Evolutionary conservation across 2,329 filamentous ascomycete species (phyloP), one percentile per base, ranked within the genome.

Genomic region (Epichloe uncinata): DNA sequence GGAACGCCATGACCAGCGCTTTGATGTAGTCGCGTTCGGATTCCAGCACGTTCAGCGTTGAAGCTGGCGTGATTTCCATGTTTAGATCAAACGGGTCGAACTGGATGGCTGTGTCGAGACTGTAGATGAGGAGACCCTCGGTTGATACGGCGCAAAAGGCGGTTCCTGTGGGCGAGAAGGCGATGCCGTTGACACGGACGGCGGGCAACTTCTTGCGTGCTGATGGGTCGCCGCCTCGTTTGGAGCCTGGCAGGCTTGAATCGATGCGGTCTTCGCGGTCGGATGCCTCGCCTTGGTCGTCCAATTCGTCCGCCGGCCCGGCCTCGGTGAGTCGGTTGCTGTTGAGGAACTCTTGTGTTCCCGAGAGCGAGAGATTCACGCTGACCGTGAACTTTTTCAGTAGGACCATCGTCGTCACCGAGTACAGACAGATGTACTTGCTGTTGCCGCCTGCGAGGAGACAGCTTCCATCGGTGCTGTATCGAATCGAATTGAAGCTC

Each of bases 381-480:
- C 87, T 95, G 60, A 97, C 90, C 2, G 91, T 96, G 63, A 85
- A 98, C 63, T 96, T 96, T 66, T 94, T 95, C 50, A 97, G 73
- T 11, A 98, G 72, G 0, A 93, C 88, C 65, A 93, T 89, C 0
- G 91, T 95, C 51, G 82, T 82, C 34, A 95, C 87, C n/a, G 94
- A 91, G 69, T 98, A 98, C 51, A 98, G 68, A 63, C 93, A 97
- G 48, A 98, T 96, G 66, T 95, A 96, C 70, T 98, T 98, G 81
- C 89, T 96, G 73, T 93, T 95, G 34, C 93, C 93, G 45, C 81
- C 90, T 1, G 91, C 93, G 40, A 98, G 73, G 11, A 98, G 74
- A 59, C 93, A 96, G 54, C 81, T 86, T 12, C 93, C 93, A 62
- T 98, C 93, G 1, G 87, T 85, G 63, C 89, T 95, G 69, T 97